Base-by-base conservation (phyloP, 345 rosid species). In the Draba incana region DNA sequence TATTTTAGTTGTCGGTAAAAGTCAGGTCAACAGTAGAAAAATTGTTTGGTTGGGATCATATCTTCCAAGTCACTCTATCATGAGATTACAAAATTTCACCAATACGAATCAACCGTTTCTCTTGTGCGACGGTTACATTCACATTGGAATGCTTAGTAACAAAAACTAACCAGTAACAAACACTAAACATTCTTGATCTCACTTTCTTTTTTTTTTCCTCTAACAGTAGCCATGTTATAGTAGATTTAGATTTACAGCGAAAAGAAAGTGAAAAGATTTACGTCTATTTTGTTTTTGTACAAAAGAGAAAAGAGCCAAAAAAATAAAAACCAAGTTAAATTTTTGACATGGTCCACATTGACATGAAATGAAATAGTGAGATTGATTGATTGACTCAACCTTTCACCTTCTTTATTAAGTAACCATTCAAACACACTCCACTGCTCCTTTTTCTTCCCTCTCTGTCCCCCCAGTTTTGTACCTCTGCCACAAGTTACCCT, bases 311-410 rank as follows among this genome's bases (percentile, higher is more conserved):
- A 52, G 12, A 60, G 16, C 12, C 44, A 33, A 56, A 25, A 15
- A 5, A 37, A 25, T 3, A 20, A 55, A 62, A 43, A 27, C n/a
- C 31, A 69, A 51, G 66, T 48, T 49, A 57, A 68, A 23, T 8
- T 2, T 1, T 13, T 48, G 3, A 52, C 41, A 62, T 71, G 75
- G 77, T 58, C 71, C 77, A 73, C 77, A 30, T 10, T 66, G 71
- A 65, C 55, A 65, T 31, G 77, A 73, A 72, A 65, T 35, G 24
- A 73, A 65, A 65, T 71, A 73, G 77, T 65, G 9, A 42, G 66
- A 72, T 42, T 66, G 77, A 73, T 73, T 73, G 77, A 74, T 67
- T 67, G 78, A 74, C 74, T 61, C 56, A 61, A 67, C 78, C 51
- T 74, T 60, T 61, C 69, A 46, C 58, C 73, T 53, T 53, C 71